Base-by-base conservation (phyloP, 768 basidiomycete genomes). In the Auricularia sp. region DNA sequence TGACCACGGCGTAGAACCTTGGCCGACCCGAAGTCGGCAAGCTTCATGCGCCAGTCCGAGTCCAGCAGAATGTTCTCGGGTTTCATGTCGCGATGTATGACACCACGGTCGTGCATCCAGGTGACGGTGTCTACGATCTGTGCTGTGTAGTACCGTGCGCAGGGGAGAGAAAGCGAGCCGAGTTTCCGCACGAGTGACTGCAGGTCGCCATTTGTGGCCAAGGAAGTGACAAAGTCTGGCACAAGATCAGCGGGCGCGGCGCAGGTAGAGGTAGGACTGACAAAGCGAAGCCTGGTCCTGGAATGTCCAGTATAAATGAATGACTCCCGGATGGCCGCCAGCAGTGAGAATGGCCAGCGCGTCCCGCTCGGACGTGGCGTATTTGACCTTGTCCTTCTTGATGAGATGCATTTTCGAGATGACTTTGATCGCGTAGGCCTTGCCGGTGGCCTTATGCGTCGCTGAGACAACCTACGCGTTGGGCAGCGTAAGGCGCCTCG, bases 11-110 rank as follows among this genome's bases (percentile, higher is more conserved):
- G 54, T 16, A 64, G 34, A 16, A 90, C 78, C 76, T 90, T 90
- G 21, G 93, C 93, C 3, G 93, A 95, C 5, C 97, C 97, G 75
- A 98, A 98, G 74, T 99, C 97, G 16, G 94, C 92, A n/a, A 99
- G 83, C 75, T 94, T 96, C 72, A 97, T 85, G 63, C 93, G 86
- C 76, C 88, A 90, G 16, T 86, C 82, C 42, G 83, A 83, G 69
- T 96, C 94, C n/a, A 99, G 80, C 8, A 99, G 80, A 36, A 98
- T 80, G 73, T 98, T 98, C 75, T 90, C 90, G 10, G 90, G 90
- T 73, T 92, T 91, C 37, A 92, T 80, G 72, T 92, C 89, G 64
- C 96, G 88, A 72, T 99, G 97, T 56, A 95, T 87, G 63, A 99
- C 87, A 4, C 90, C 90, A 69, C 88, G 89, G 63, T 82, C 80